Evolutionary conservation across 1,284 basidiomycete species (phyloP), one percentile per base, ranked within the genome.

Genomic region (Boletus smithii): DNA sequence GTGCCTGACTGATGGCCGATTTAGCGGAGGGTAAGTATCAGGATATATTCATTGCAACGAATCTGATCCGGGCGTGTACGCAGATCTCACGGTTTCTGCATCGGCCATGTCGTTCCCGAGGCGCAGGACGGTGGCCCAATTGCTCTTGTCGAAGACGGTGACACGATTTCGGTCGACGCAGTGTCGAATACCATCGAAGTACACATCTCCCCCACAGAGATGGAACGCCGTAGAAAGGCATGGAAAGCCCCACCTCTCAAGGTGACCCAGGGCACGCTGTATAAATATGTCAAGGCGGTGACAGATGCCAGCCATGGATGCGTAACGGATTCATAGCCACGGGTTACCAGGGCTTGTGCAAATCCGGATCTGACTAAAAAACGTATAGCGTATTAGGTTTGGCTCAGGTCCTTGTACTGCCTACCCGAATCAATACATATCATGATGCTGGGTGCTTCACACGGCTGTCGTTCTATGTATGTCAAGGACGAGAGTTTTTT

Each of bases 91-190:
- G 89, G 90, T 13, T 95, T 95, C 73, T 87, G 86, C 59, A 88
- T 95, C 48, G 92, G 93, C 4, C 93, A 97, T 61, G 90, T 97
- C 56, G 91, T 90, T 2, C 88, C 88, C 32, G 91, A 94, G 67
- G 91, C 91, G 6, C 88, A 90, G 60, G 83, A 85, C 24, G 93
- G 93, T 31, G 93, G 93, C 2, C 91, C 92, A 6, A 95, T 97
- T 61, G 93, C 88, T 9, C 79, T 97, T 18, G 87, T 97, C 5
- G 68, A 80, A 53, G 92, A 95, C 61, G 94, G 93, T 1, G 93
- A 97, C 66, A 71, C 81, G 46, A 91, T 94, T 59, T 80, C 83
- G 32, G 87, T 94, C 49, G 88, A 94, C 61, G 92, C 92, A 3
- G 80, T 90, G 41, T 80, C 81, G 57, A 95, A 95, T 69, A 83